phyloP scores from a whole-genome alignment of 2,329 filamentous ascomycete species.

The Fonsecaea nubica region DNA sequence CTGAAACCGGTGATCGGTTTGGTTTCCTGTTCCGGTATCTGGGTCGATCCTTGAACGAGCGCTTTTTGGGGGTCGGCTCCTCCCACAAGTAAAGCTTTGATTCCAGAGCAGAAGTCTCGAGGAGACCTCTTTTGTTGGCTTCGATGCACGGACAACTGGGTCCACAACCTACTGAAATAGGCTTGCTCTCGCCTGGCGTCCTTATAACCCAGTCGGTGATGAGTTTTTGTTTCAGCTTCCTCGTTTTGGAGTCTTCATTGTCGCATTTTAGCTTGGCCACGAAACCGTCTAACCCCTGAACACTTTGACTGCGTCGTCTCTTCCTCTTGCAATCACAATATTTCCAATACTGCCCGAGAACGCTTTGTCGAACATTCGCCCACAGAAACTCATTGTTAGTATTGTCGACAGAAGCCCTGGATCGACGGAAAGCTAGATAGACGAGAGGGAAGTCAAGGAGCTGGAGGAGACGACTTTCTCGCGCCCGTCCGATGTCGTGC shows the following conservation, averaged over 20 bases:
- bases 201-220: constrained; percentile 22
- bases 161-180: not conserved
- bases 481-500: constrained; percentile 17
- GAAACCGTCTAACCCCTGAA: not conserved
- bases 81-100: constrained; percentile 14
- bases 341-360: constrained; percentile 23
- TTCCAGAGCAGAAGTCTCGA: constrained; percentile 7
- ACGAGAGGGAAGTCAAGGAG: constrained; percentile 20
- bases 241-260: not conserved
- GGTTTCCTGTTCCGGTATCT: constrained; percentile 11
- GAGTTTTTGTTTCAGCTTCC: constrained; percentile 16
- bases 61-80: not conserved
- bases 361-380: constrained; percentile 15
- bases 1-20: constrained; percentile 14
- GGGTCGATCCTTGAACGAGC: not conserved
- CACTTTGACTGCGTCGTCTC: constrained; percentile 19
- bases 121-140: constrained; percentile 11
- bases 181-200: not conserved
- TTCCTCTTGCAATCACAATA: constrained; percentile 25
- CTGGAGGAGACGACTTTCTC: constrained; percentile 26
- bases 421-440: constrained; percentile 14
- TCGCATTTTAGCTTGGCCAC: not conserved
- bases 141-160: constrained; percentile 18
- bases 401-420: not conserved
- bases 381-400: constrained; percentile 13